Percentiles rank a stretch among this genome's conserved stretches.
These are phyloP conservation scores for Penicillium sp. DNA, from an alignment of 2,329 filamentous ascomycete species.

Conservation along the genomic window DNA sequence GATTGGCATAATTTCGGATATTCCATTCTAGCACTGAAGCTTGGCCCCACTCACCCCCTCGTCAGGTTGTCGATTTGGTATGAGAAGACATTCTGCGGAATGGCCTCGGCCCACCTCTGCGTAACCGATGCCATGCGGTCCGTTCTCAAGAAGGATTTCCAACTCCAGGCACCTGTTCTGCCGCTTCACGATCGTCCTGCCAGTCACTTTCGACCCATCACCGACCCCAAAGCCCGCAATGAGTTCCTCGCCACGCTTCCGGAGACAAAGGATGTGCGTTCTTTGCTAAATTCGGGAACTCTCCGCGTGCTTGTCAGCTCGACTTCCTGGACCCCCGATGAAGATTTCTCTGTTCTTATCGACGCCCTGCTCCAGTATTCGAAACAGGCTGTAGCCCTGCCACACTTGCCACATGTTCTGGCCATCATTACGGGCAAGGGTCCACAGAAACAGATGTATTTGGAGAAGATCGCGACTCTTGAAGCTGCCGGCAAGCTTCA, in stretches of 20 bases:
- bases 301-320: conserved; percentile 82
- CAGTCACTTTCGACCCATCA: conserved; percentile 73
- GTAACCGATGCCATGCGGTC: conserved; percentile 88
- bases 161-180: conserved; percentile 66
- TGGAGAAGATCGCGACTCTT: conserved; percentile 66
- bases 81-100: conserved; percentile 71
- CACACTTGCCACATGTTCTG: conserved; percentile 67
- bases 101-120: conserved; percentile 76
- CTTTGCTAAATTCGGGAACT: conserved; percentile 61
- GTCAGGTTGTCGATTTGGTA: conserved; percentile 77
- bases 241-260: conserved; percentile 68
- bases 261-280: conserved; percentile 64
- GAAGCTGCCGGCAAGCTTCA: conserved; percentile 65
- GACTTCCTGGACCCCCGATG: conserved; percentile 96
- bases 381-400: conserved; percentile 48
- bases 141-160: conserved; percentile 70
- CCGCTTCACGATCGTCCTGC: conserved; percentile 88
- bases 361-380: conserved; percentile 80
- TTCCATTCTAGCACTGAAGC: conserved; percentile 77
- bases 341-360: conserved; percentile 89
- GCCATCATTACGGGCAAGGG: conserved; percentile 96
- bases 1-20: conserved; percentile 99
- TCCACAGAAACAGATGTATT: conserved; percentile 77
- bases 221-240: conserved; percentile 55
- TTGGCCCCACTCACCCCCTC: conserved; percentile 70